phyloP scores from a whole-genome alignment of 1,284 basidiomycete species.

The Mycosarcoma maydis region DNA sequence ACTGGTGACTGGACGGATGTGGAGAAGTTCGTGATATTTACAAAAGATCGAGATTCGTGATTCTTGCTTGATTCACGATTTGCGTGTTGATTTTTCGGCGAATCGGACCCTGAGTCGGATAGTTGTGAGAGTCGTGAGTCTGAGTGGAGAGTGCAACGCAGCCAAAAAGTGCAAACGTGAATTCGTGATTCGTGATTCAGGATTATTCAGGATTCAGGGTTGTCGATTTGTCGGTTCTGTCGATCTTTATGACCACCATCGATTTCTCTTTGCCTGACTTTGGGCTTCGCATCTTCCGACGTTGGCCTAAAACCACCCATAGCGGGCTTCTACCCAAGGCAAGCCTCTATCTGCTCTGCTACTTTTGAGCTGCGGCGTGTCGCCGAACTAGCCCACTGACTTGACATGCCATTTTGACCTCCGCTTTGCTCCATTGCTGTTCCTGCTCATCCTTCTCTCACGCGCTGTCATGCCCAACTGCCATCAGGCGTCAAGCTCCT shows the following conservation, averaged over 20 bases:
- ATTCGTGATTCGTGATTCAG: too few relatives aligned
- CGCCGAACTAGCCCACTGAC: conserved; percentile 15
- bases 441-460: conserved; percentile 1
- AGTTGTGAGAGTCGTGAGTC: too few relatives aligned
- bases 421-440: conserved; percentile 1
- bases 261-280: conserved; percentile 3
- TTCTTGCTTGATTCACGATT: too few relatives aligned
- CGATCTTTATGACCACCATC: conserved; percentile 7
- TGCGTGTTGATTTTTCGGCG: too few relatives aligned
- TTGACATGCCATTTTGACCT: conserved; percentile 7
- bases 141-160: too few relatives aligned
- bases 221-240: not conserved
- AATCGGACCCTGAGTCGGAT: too few relatives aligned
- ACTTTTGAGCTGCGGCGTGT: conserved; percentile 1
- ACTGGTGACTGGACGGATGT: too few relatives aligned
- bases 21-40: too few relatives aligned
- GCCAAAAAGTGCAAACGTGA: too few relatives aligned
- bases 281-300: conserved; percentile 11
- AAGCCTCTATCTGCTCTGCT: conserved; percentile 16
- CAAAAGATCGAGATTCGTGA: too few relatives aligned
- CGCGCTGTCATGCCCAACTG: conserved; percentile 13
- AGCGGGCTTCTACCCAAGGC: conserved; percentile 12
- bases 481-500: conserved; percentile 13
- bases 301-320: not conserved
- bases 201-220: too few relatives aligned